A percentile compares a stretch with the other conserved stretches of the same genome.
phyloP scores from a whole-genome alignment of 257 asterid species.

The Oldenlandia corymbosa region DNA sequence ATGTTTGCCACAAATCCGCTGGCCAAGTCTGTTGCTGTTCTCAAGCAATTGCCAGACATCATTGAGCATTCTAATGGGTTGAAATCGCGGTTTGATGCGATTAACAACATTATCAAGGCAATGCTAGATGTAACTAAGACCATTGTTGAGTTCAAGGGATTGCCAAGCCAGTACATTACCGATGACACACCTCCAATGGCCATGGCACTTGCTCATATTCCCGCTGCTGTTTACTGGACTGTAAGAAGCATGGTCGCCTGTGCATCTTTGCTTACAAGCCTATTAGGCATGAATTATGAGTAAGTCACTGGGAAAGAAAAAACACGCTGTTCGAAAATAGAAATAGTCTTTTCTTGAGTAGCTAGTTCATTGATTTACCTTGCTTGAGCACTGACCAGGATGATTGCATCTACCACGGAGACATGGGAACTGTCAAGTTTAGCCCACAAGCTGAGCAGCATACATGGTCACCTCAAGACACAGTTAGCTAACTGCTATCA shows the following conservation, averaged over 20 bases:
- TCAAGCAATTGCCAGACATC: conserved; percentile 56
- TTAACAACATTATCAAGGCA: conserved; percentile 47
- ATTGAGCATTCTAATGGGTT: conserved; percentile 33
- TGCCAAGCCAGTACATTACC: conserved; percentile 53
- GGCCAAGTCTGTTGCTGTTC: conserved; percentile 54
- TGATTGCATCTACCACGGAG: conserved; percentile 38
- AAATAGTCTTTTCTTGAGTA: neutral
- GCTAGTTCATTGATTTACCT: neutral
- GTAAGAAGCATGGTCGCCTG: conserved; percentile 60
- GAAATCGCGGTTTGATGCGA: conserved; percentile 50
- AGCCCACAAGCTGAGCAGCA: conserved; percentile 45
- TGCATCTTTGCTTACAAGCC: conserved; percentile 46
- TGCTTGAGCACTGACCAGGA: conserved; percentile 34
- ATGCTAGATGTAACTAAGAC: conserved; percentile 52
- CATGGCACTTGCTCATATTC: conserved; percentile 38
- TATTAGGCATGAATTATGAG: conserved; percentile 43
- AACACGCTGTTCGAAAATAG: neutral
- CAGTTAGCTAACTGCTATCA: conserved; percentile 50
- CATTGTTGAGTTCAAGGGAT: conserved; percentile 41
- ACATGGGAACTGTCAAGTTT: conserved; percentile 72
- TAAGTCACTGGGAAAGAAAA: too few relatives aligned
- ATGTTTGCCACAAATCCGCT: conserved; percentile 48
- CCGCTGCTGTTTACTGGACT: conserved; percentile 68
- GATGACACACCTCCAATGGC: conserved; percentile 47
- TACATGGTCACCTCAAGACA: conserved; percentile 45